A percentile compares a stretch with the other conserved stretches of the same genome.
Evolutionary conservation across 129 eudicot species (phyloP).

Genomic region (Artemisia tridentata): DNA sequence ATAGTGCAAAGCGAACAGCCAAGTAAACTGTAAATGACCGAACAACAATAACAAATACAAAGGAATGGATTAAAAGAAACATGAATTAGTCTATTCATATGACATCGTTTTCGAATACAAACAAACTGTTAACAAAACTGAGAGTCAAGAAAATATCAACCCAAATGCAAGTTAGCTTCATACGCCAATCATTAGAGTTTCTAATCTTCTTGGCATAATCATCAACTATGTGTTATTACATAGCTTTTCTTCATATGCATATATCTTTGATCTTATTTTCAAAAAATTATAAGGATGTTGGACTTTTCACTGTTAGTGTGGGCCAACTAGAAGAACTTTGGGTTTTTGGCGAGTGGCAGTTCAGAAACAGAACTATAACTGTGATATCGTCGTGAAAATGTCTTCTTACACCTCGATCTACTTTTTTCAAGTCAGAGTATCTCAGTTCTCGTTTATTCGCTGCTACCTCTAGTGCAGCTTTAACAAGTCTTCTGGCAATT

Average conservation of each 20-base stretch:
- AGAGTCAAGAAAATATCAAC: slow-evolving; percentile 4
- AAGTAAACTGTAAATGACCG: neutral
- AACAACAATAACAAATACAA: neutral
- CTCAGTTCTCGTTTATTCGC: slow-evolving; percentile 79
- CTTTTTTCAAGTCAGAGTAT: slow-evolving; percentile 57
- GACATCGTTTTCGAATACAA: slow-evolving; percentile 3
- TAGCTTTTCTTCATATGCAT: slow-evolving; percentile 6
- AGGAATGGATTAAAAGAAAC: neutral
- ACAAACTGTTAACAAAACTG: slow-evolving; percentile 21
- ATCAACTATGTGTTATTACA: slow-evolving; percentile 37
- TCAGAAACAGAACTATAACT: slow-evolving; percentile 63
- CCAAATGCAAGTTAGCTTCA: slow-evolving; percentile 40
- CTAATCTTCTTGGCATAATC: slow-evolving; percentile 54
- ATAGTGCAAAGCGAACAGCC: neutral
- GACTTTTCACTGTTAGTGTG: slow-evolving; percentile 40
- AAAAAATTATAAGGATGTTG: slow-evolving; percentile 7
- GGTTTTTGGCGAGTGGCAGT: slow-evolving; percentile 38
- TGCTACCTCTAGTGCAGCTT: slow-evolving; percentile 62
- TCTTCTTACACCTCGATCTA: slow-evolving; percentile 60
- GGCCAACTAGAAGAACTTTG: slow-evolving; percentile 43
- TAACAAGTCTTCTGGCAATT: slow-evolving; percentile 58
- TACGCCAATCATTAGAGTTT: slow-evolving; percentile 44
- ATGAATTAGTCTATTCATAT: slow-evolving; percentile 12
- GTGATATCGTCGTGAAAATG: slow-evolving; percentile 79
- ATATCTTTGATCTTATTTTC: neutral